Percentiles rank a stretch among this genome's conserved stretches.
These are phyloP conservation scores for Citrus australasica DNA, from an alignment of 345 rosid species.

Conservation along the genomic window DNA sequence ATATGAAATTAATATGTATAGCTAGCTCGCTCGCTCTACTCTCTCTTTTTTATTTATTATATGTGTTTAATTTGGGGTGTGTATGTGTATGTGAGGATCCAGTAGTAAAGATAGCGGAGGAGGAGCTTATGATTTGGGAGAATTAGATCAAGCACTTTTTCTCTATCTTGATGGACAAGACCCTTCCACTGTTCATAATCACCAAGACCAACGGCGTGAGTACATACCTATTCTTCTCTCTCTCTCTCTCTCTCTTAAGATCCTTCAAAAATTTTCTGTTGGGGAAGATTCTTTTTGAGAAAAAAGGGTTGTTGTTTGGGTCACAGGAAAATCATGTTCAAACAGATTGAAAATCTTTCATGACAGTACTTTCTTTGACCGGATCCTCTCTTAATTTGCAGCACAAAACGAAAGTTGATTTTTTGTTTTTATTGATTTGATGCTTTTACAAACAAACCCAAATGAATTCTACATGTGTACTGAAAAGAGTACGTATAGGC, in stretches of 20 bases:
- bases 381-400: slow-evolving; percentile 32
- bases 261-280: not conserved
- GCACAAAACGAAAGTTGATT: slow-evolving; percentile 28
- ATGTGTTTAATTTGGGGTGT: not conserved
- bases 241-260: not conserved
- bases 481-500: slow-evolving; percentile 21
- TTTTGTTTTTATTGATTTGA: no score
- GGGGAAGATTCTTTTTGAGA: slow-evolving; percentile 27
- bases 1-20: not conserved
- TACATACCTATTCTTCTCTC: not conserved
- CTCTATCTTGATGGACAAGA: slow-evolving; percentile 93
- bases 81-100: not conserved
- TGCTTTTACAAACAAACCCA: not conserved
- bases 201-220: slow-evolving; percentile 70
- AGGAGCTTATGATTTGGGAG: slow-evolving; percentile 70
- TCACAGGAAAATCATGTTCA: slow-evolving; percentile 64
- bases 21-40: not conserved
- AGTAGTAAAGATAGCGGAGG: slow-evolving; percentile 39
- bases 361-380: slow-evolving; percentile 73
- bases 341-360: slow-evolving; percentile 38
- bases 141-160: slow-evolving; percentile 91
- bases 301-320: slow-evolving; percentile 15
- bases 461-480: slow-evolving; percentile 7
- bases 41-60: not conserved
- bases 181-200: slow-evolving; percentile 33